Evolutionary conservation across 1,139 yeast species (phyloP).

Genomic region (Candida mesenterica): DNA sequence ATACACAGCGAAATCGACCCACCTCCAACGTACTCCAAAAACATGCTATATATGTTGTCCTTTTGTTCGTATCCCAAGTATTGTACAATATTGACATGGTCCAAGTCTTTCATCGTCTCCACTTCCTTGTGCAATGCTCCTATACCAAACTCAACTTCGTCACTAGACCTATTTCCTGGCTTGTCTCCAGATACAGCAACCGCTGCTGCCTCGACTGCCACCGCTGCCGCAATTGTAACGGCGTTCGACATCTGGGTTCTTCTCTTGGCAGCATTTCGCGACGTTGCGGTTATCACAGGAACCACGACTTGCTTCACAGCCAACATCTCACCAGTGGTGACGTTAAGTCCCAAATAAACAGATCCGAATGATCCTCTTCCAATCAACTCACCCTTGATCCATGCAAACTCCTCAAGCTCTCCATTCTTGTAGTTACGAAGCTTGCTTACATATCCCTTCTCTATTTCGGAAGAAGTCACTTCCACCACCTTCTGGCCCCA

Average conservation of each 20-base stretch:
- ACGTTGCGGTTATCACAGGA: slow-evolving; percentile 35
- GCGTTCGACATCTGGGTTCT: not conserved
- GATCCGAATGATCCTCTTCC: slow-evolving; percentile 99
- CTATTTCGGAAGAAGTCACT: slow-evolving; percentile 73
- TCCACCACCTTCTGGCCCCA: slow-evolving; percentile 97
- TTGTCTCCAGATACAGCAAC: slow-evolving; percentile 14
- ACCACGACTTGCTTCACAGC: slow-evolving; percentile 95
- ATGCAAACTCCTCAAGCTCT: slow-evolving; percentile 79
- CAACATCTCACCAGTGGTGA: slow-evolving; percentile 97
- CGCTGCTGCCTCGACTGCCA: slow-evolving; percentile 27
- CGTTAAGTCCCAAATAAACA: slow-evolving; percentile 87
- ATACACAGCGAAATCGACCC: slow-evolving; percentile 92
- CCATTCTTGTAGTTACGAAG: slow-evolving; percentile 61
- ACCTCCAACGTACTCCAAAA: slow-evolving; percentile 95
- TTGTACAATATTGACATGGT: slow-evolving; percentile 92
- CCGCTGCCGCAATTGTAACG: slow-evolving; percentile 4
- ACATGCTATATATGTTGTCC: slow-evolving; percentile 73
- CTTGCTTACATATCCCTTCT: slow-evolving; percentile 56
- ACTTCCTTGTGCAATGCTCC: slow-evolving; percentile 90
- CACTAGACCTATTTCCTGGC: slow-evolving; percentile 39
- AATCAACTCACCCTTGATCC: slow-evolving; percentile 97
- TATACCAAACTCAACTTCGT: slow-evolving; percentile 43
- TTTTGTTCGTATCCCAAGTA: slow-evolving; percentile 89
- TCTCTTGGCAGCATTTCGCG: slow-evolving; percentile 12
- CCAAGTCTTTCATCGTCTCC: slow-evolving; percentile 89